phyloP scores from a whole-genome alignment of 2,329 filamentous ascomycete species.

The Verticillium alfalfae region DNA sequence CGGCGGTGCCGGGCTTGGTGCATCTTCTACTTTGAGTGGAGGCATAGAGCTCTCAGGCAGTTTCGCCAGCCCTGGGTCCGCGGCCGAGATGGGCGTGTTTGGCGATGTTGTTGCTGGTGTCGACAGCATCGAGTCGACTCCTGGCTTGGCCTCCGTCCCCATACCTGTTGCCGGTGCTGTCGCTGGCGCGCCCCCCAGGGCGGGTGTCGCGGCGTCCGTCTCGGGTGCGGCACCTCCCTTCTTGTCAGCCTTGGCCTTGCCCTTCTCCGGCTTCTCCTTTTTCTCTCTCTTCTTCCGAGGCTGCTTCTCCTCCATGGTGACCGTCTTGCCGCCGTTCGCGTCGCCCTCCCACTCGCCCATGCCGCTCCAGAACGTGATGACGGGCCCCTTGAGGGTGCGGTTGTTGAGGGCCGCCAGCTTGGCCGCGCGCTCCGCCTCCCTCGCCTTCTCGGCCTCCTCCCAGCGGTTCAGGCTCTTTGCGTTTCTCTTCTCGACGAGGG shows the following conservation, averaged over 20 bases:
- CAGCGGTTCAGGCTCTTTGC: slow-evolving; percentile 86
- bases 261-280: slow-evolving; percentile 31
- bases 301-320: slow-evolving; percentile 56
- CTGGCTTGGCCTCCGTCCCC: neutral
- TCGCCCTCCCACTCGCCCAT: slow-evolving; percentile 60
- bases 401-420: slow-evolving; percentile 85
- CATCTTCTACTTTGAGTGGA: neutral
- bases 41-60: slow-evolving; percentile 6
- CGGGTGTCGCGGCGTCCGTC: neutral
- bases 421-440: slow-evolving; percentile 75
- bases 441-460: slow-evolving; percentile 87
- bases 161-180: neutral
- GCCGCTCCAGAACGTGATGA: slow-evolving; percentile 93
- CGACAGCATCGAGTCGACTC: neutral
- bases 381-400: slow-evolving; percentile 78
- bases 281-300: slow-evolving; percentile 50
- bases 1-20: slow-evolving; percentile 3
- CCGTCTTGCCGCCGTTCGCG: slow-evolving; percentile 64
- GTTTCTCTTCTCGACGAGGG: slow-evolving; percentile 77
- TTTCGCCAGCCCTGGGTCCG: neutral
- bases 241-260: slow-evolving; percentile 18
- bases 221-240: neutral
- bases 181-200: neutral
- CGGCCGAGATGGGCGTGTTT: neutral
- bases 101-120: neutral